Conservation (phyloP, 352 stramenopile genomes). For the Phytophthora pseudosyringae region DNA sequence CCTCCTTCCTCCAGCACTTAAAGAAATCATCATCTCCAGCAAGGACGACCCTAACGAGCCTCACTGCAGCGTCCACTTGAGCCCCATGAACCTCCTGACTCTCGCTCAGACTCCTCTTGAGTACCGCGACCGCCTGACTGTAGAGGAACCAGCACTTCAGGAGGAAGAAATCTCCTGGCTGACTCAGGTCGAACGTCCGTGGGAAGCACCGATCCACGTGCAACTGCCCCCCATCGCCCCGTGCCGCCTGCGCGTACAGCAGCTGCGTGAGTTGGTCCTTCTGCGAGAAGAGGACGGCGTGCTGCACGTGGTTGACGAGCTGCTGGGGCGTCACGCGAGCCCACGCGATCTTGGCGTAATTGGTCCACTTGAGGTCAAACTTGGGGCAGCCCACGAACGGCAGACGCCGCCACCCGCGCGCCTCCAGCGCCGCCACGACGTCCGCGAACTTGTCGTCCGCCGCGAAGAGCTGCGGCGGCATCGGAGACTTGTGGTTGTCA, state of each 20-base stretch:
- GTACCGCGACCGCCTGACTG: constrained; percentile 43
- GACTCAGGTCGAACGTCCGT: constrained; percentile 52
- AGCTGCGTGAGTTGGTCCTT: constrained; percentile 61
- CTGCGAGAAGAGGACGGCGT: constrained; percentile 65
- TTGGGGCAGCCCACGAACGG: constrained; percentile 62
- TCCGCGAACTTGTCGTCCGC: constrained; percentile 29
- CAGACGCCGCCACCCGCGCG: constrained; percentile 40
- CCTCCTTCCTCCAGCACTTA: constrained; percentile 19
- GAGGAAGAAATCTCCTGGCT: constrained; percentile 8
- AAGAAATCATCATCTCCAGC: constrained; percentile 5
- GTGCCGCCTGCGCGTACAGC: constrained; percentile 35
- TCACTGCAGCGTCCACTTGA: constrained; percentile 13
- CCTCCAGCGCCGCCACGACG: constrained; percentile 17
- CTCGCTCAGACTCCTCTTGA: constrained; percentile 33
- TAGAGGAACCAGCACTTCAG: constrained; percentile 61
- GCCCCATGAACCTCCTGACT: background rate
- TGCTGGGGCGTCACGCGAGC: constrained; percentile 42
- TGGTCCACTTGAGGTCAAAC: constrained; percentile 69
- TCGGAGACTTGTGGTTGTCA: background rate
- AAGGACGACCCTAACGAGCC: background rate
- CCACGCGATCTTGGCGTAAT: constrained; percentile 77
- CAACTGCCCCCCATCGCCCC: background rate
- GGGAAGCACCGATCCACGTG: constrained; percentile 58
- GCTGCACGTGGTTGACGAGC: constrained; percentile 74
- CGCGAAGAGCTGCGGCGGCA: constrained; percentile 6